Base-by-base conservation (phyloP, 1,284 basidiomycete genomes). In the Ganoderma sinense region DNA sequence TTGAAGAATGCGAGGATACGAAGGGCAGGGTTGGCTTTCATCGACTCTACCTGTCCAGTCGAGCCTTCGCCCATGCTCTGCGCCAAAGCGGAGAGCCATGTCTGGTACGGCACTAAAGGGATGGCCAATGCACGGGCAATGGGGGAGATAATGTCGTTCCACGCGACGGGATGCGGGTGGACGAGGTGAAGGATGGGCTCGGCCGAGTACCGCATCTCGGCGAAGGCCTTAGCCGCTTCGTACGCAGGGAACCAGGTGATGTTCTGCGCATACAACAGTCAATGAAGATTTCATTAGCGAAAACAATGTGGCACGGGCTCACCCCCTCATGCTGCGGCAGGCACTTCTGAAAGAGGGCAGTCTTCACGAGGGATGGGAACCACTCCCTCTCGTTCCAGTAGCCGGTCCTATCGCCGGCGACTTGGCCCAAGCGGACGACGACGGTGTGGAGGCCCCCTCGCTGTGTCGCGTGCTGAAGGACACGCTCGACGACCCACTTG, bases 351-450 rank as follows among this genome's bases (percentile, higher is more conserved):
- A 75, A 71, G 2, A 77, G 55, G 29, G 78, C 78, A 0, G 80
- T 80, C 67, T 82, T 79, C 41, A 86, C 78, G 3, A 86, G 76
- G 55, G 80, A 77, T 8, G 85, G 85, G 13, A 86, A 75, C 85
- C 85, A 87, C 65, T 87, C 85, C 18, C 75, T 78, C 53, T 77
- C 74, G 59, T 81, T 82, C 86, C 86, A 87, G n/a, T 77, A 78
- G 1, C 86, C 86, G 63, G 78, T 81, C n/a, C 68, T 67, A 13
- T 75, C 71, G 1, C 85, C 84, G 40, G 79, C 78, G 31, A 87
- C 74, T 71, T 86, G 85, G 2, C 85, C 85, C 39, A 86, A 78
- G 26, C 85, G 80, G 11, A 85, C 78, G 5, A 83, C 75, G 26
- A 80, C 72, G 0, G 80, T 73, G 11, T 71, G 73, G 31, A 85